A percentile compares a stretch with the other conserved stretches of the same genome.
These are phyloP conservation scores for Boletus vinaceobasis DNA, from an alignment of 768 basidiomycete genomes.

Conservation along the genomic window DNA sequence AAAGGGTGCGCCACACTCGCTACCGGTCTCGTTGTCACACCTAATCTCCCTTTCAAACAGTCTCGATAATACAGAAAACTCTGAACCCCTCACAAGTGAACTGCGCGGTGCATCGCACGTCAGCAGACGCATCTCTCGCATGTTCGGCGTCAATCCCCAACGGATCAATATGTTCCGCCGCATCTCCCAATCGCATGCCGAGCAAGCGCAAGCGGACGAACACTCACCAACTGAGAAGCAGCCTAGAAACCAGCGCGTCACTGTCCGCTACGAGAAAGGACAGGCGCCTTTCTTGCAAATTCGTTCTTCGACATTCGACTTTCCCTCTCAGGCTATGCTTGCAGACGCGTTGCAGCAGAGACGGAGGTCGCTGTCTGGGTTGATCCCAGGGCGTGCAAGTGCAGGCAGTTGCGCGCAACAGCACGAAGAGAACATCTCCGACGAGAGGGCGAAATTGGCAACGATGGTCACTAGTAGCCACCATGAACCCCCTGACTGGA, in stretches of 20 bases:
- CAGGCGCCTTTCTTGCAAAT: constrained; percentile 49
- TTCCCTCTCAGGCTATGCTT: constrained; percentile 32
- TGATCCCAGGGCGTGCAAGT: constrained; percentile 2
- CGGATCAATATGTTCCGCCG: constrained; percentile 52
- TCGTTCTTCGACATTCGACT: constrained; percentile 50
- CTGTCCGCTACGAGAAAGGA: constrained; percentile 42
- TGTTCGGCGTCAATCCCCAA: constrained; percentile 51
- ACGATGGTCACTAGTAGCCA: background rate
- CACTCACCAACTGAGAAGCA: constrained; percentile 6
- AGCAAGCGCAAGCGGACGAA: constrained; percentile 5
- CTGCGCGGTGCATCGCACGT: constrained; percentile 23
- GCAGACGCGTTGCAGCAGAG: constrained; percentile 14
- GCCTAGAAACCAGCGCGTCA: constrained; percentile 42
- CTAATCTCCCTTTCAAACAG: constrained; percentile 29
- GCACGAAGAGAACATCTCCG: background rate
- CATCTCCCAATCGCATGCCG: constrained; percentile 42
- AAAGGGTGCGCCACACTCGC: constrained; percentile 55
- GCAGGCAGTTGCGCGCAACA: constrained; percentile 1
- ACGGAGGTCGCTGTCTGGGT: constrained; percentile 12
- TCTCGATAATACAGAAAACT: constrained; percentile 53
- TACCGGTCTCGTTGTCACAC: background rate
- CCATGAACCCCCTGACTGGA: constrained; percentile 10
- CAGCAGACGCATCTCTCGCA: constrained; percentile 35
- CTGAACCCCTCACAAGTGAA: constrained; percentile 43
- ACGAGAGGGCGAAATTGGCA: constrained; percentile 17